Evolutionary conservation across 148 eudicot genomes (phyloP).

Genomic region (Polygonum maritimum): DNA sequence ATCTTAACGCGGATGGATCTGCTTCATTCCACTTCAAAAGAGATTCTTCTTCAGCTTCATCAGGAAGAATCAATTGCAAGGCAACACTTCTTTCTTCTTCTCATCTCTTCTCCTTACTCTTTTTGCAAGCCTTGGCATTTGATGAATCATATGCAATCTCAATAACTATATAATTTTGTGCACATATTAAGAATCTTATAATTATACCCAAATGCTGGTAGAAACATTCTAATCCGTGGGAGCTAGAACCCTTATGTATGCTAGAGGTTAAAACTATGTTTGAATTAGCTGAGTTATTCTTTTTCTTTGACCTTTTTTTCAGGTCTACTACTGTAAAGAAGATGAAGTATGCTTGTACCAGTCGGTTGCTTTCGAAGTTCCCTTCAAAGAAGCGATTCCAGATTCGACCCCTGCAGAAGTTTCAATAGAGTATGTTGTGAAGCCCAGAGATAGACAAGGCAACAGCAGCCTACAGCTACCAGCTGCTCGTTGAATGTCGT

Average conservation of each 20-base stretch:
- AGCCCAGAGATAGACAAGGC: slow-evolving; percentile 39
- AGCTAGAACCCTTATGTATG: neutral
- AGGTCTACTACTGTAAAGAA: slow-evolving; percentile 96
- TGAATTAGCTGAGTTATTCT: neutral
- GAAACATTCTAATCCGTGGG: neutral
- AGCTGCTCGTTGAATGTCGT: slow-evolving; percentile 9
- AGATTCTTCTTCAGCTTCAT: slow-evolving; percentile 49
- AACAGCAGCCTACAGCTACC: slow-evolving; percentile 32
- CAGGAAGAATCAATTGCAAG: slow-evolving; percentile 79
- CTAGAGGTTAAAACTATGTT: neutral
- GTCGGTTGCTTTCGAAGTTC: slow-evolving; percentile 68
- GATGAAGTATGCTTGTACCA: slow-evolving; percentile 90
- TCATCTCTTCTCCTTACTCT: neutral
- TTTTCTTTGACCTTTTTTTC: slow-evolving; percentile 6
- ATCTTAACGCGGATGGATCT: slow-evolving; percentile 70
- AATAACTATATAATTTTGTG: neutral
- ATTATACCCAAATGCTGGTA: neutral
- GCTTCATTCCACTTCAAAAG: slow-evolving; percentile 62
- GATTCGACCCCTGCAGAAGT: slow-evolving; percentile 46
- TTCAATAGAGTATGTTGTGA: slow-evolving; percentile 55
- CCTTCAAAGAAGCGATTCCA: slow-evolving; percentile 55
- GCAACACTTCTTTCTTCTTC: slow-evolving; percentile 21
- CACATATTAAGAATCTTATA: neutral
- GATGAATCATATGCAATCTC: neutral
- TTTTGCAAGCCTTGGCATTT: neutral